Conservation (phyloP, 2,329 filamentous ascomycete species). For the Colletotrichum sp. region DNA sequence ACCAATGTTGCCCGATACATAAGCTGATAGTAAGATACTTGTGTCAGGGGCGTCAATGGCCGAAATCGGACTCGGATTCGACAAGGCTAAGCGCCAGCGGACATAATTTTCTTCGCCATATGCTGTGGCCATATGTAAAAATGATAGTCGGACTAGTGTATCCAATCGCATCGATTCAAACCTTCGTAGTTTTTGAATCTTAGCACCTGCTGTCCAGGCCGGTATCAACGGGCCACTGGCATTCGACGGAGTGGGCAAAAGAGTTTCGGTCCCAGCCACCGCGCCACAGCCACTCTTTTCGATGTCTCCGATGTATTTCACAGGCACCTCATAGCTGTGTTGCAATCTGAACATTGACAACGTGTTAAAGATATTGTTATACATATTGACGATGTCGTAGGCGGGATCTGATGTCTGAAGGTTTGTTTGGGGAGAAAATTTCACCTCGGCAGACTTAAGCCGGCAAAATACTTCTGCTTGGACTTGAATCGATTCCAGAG, state of each 20-base stretch:
- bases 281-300: neutral
- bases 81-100: neutral
- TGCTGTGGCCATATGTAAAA: neutral
- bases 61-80: accelerated
- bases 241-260: neutral
- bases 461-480: neutral
- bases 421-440: neutral
- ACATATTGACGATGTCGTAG: neutral
- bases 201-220: too few relatives aligned
- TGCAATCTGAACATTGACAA: accelerated
- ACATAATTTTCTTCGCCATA: neutral
- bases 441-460: neutral
- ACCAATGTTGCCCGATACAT: neutral
- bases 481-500: neutral
- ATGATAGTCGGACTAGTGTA: neutral
- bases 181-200: too few relatives aligned
- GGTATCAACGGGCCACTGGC: neutral
- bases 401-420: too few relatives aligned
- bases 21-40: neutral
- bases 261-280: accelerated
- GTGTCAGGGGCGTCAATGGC: neutral
- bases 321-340: accelerated
- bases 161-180: accelerated
- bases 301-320: neutral
- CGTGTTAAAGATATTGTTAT: neutral